These are phyloP conservation scores for Hirsutella minnesotensis DNA, from an alignment of 2,329 filamentous ascomycete species.

Conservation along the genomic window DNA sequence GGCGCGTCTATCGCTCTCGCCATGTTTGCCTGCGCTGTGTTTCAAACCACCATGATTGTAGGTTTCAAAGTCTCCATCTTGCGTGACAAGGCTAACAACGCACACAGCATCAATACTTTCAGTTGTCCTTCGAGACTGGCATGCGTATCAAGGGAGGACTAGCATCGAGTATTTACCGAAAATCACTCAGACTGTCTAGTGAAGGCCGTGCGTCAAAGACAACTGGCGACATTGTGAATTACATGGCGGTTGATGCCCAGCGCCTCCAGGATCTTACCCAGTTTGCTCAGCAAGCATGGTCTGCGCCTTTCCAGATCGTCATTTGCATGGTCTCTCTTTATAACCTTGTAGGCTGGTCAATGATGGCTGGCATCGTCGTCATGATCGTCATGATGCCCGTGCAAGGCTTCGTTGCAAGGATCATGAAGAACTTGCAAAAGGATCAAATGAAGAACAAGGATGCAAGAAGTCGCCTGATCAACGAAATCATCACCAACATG, in stretches of 20 bases:
- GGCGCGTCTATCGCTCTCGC: constrained; percentile 79
- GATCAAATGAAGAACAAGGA: constrained; percentile 99
- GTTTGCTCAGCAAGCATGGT: constrained; percentile 92
- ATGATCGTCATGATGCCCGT: constrained; percentile 98
- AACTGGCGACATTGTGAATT: constrained; percentile 96
- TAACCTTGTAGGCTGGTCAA: constrained; percentile 85
- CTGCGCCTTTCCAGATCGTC: constrained; percentile 89
- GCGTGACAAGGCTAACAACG: background rate
- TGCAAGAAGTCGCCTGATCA: constrained; percentile 80
- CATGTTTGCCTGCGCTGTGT: constrained; percentile 81
- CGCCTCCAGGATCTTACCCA: constrained; percentile 89
- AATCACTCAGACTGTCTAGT: constrained; percentile 81
- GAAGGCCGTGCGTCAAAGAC: constrained; percentile 82
- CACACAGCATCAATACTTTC: constrained; percentile 79
- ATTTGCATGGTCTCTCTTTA: constrained; percentile 95
- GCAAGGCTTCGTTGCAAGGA: constrained; percentile 79
- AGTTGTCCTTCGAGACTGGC: constrained; percentile 83
- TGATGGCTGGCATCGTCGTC: constrained; percentile 87
- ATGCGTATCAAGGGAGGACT: constrained; percentile 93
- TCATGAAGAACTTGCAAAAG: constrained; percentile 94
- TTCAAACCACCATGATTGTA: constrained; percentile 72
- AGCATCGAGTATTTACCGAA: constrained; percentile 84
- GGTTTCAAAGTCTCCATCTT: constrained; percentile 11
- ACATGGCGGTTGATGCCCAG: constrained; percentile 98
- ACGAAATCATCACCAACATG: constrained; percentile 98